Evolutionary conservation across 148 eudicot genomes (phyloP).

Genomic region (Chenopodium formosanum): DNA sequence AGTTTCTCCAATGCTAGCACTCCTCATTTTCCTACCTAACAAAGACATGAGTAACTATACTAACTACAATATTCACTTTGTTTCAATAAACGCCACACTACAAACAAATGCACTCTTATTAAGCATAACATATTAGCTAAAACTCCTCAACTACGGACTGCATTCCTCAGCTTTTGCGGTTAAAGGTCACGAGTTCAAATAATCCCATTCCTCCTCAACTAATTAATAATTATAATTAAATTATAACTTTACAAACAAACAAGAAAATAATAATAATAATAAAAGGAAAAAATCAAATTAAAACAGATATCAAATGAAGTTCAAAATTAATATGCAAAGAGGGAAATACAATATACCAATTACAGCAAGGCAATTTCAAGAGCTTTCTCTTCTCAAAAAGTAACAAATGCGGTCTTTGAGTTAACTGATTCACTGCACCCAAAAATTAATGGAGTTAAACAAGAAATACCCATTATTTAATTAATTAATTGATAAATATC

Average conservation of each 20-base stretch:
- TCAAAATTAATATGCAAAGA: neutral
- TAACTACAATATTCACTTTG: neutral
- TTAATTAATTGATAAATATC: neutral
- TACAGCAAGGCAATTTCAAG: conserved; percentile 83
- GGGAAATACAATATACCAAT: conserved; percentile 48
- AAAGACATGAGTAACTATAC: neutral
- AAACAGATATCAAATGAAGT: neutral
- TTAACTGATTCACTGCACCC: conserved; percentile 45
- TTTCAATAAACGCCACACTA: neutral
- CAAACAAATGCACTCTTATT: neutral
- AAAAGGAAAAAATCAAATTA: no score
- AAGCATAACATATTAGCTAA: neutral
- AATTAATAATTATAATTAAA: no score
- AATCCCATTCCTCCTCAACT: no score
- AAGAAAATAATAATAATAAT: neutral
- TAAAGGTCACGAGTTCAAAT: no score
- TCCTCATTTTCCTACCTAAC: neutral
- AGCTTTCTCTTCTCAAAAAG: conserved; percentile 78
- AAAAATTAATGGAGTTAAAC: conserved; percentile 13
- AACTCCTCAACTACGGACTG: neutral
- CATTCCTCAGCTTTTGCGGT: no score
- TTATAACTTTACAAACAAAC: no score
- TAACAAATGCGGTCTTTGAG: conserved; percentile 70
- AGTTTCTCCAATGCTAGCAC: neutral
- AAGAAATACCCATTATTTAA: neutral